These are phyloP conservation scores for Penstemon davidsonii DNA, from an alignment of 257 asterid genomes.

Conservation along the genomic window DNA sequence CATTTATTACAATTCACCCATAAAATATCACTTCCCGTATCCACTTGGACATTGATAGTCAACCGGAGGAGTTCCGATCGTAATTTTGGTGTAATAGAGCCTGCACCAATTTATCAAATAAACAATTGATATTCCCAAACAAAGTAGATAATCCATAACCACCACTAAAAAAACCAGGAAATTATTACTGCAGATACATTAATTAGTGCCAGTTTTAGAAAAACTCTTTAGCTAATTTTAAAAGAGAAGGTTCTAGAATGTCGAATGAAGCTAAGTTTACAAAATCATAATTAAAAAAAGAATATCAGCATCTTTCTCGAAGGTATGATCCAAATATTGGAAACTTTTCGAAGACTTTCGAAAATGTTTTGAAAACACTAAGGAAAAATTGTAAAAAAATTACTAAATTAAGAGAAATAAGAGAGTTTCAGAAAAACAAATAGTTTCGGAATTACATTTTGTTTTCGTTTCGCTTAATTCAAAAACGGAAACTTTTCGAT, in stretches of 20 bases:
- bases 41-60: constrained; percentile 68
- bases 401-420: too few species aligned
- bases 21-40: constrained; percentile 68
- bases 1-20: constrained; percentile 65
- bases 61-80: constrained; percentile 56
- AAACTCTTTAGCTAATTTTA: not conserved
- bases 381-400: too few species aligned
- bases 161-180: not conserved
- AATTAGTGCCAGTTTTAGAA: not conserved
- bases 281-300: not conserved
- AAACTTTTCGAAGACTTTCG: too few species aligned
- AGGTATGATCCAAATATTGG: too few species aligned
- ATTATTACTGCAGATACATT: not conserved
- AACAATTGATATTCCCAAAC: constrained; percentile 18
- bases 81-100: constrained; percentile 58
- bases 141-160: constrained; percentile 4
- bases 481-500: too few species aligned
- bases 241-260: not conserved
- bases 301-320: not conserved
- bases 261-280: not conserved
- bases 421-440: too few species aligned
- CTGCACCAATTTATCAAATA: constrained; percentile 34
- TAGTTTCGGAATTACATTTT: too few species aligned
- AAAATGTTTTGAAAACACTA: too few species aligned
- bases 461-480: too few species aligned